Conservation (phyloP, 2,329 filamentous ascomycete genomes). For the Colletotrichum musae region DNA sequence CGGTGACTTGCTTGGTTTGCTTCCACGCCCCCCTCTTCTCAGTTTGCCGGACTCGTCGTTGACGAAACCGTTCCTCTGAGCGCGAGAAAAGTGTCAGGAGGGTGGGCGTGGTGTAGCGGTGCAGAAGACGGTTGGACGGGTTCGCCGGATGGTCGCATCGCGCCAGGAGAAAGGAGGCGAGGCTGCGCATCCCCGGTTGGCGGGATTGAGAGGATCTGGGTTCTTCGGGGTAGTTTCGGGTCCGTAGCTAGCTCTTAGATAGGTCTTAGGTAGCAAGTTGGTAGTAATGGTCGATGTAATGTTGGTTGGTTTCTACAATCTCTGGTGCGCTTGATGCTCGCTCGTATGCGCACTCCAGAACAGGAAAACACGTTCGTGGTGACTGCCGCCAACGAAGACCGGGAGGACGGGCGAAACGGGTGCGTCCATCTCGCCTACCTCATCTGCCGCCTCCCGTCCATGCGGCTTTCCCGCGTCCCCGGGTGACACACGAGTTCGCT, state of each 20-base stretch:
- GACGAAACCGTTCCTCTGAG: conserved; percentile 6
- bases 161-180: too few species aligned
- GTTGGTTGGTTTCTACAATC: too few species aligned
- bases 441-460: not conserved
- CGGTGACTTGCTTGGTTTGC: too few species aligned
- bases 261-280: conserved; percentile 4
- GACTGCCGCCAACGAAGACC: too few species aligned
- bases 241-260: not conserved
- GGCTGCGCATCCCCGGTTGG: not conserved
- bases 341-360: too few species aligned
- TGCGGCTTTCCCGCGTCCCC: not conserved
- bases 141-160: conserved; percentile 2
- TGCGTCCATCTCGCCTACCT: too few species aligned
- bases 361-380: too few species aligned
- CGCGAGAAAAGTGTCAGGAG: not conserved
- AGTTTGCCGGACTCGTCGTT: not conserved
- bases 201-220: not conserved
- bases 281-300: too few species aligned
- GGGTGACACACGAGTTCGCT: too few species aligned
- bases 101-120: conserved; percentile 16
- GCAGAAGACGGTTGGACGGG: not conserved
- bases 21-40: too few species aligned
- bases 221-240: not conserved
- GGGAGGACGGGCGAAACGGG: too few species aligned
- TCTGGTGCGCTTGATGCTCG: too few species aligned